Percentiles rank a stretch among this genome's conserved stretches.
These are phyloP conservation scores for Pittosporum tobira DNA, from an alignment of 129 eudicot genomes.

Conservation along the genomic window DNA sequence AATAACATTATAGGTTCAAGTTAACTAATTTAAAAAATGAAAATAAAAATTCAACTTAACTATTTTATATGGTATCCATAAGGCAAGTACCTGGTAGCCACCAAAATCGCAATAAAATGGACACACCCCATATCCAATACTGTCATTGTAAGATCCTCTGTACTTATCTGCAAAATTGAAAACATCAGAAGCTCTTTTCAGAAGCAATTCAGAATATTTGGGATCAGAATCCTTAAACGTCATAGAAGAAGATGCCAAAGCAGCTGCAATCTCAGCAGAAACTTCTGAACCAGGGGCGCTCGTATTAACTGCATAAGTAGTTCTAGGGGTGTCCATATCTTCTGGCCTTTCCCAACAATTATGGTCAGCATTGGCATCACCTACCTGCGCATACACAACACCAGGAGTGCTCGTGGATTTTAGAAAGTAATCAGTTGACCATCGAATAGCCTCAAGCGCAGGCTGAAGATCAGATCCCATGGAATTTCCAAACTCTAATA, in stretches of 20 bases:
- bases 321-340: conserved; percentile 64
- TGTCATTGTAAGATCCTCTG: conserved; percentile 45
- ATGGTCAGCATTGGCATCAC: conserved; percentile 53
- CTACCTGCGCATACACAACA: conserved; percentile 54
- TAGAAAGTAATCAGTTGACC: conserved; percentile 59
- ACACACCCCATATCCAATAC: conserved; percentile 42
- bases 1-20: no score
- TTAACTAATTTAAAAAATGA: no score
- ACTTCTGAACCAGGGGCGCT: conserved; percentile 57
- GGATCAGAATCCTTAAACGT: conserved; percentile 31
- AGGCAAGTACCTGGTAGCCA: conserved; percentile 59
- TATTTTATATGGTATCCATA: no score
- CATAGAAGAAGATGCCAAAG: conserved; percentile 58
- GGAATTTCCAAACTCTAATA: conserved; percentile 40
- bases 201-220: conserved; percentile 38
- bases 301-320: conserved; percentile 28
- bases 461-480: conserved; percentile 42
- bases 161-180: conserved; percentile 50
- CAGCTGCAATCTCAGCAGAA: conserved; percentile 75
- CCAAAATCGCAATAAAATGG: conserved; percentile 55
- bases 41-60: no score
- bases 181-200: conserved; percentile 43
- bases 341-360: conserved; percentile 68
- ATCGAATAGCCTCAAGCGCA: conserved; percentile 38
- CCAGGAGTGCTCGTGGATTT: conserved; percentile 45